Evolutionary conservation across 371 early-diverging fungal genomes (phyloP).

Genomic region (Syncephalastrum contaminatum): DNA sequence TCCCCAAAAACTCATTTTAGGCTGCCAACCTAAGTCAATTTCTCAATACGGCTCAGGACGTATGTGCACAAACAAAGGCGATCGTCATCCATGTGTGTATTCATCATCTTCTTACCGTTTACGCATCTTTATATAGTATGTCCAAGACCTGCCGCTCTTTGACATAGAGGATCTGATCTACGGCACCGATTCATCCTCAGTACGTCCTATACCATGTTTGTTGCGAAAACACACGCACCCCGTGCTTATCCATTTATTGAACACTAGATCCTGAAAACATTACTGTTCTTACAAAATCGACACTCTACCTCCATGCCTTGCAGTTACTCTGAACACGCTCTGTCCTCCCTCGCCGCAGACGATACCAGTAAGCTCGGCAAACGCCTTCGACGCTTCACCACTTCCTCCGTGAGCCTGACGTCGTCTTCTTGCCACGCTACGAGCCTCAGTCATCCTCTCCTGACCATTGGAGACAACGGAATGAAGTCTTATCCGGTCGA

Average conservation of each 20-base stretch:
- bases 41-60: constrained; percentile 23
- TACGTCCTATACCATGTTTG: constrained; percentile 12
- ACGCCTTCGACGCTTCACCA: constrained; percentile 2
- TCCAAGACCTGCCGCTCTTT: constrained; percentile 29
- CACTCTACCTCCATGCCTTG: neutral
- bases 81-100: neutral
- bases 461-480: constrained; percentile 8
- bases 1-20: constrained; percentile 12
- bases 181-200: constrained; percentile 29
- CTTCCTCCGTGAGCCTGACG: no score
- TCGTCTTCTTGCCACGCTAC: no score
- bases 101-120: constrained; percentile 1
- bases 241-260: constrained; percentile 6
- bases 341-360: neutral
- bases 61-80: constrained; percentile 11
- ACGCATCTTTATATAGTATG: constrained; percentile 17
- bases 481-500: constrained; percentile 2
- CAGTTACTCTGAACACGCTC: neutral
- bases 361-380: constrained; percentile 3
- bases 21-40: constrained; percentile 24
- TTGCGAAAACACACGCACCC: neutral
- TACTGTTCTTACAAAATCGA: constrained; percentile 8
- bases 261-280: constrained; percentile 11
- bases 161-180: constrained; percentile 26
- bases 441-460: no score